Percentiles rank a stretch among this genome's conserved stretches.
Conservation (phyloP, 768 basidiomycete genomes). For the Boletus tylopilopsis region DNA sequence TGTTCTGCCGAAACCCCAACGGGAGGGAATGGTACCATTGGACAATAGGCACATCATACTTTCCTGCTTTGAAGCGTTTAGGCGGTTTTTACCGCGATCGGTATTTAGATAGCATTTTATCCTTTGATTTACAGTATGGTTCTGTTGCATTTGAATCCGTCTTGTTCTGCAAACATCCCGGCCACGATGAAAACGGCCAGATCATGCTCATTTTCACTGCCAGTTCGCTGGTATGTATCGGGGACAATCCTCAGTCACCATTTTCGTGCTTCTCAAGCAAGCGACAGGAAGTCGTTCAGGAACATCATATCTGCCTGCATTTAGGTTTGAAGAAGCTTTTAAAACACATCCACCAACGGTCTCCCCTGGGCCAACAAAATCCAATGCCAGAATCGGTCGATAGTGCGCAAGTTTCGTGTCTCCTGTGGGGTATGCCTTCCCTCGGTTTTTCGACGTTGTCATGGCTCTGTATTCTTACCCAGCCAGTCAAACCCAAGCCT, state of each 20-base stretch:
- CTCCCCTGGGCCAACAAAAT: slow-evolving; percentile 63
- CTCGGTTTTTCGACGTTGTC: slow-evolving; percentile 44
- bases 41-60: not conserved
- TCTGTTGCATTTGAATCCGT: no score
- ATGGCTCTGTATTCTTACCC: slow-evolving; percentile 31
- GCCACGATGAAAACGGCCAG: no score
- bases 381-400: slow-evolving; percentile 70
- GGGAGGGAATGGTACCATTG: not conserved
- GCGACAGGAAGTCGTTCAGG: no score
- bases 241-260: no score
- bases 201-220: no score
- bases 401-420: slow-evolving; percentile 59
- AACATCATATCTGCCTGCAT: slow-evolving; percentile 70
- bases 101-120: no score
- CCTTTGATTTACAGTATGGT: no score
- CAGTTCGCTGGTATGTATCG: no score
- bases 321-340: slow-evolving; percentile 79
- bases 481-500: slow-evolving; percentile 51
- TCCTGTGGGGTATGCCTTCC: slow-evolving; percentile 16
- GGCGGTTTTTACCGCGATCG: no score
- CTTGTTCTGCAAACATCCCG: no score
- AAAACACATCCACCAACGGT: slow-evolving; percentile 81
- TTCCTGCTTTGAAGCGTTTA: not conserved
- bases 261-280: no score
- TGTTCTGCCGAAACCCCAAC: not conserved